A percentile compares a stretch with the other conserved stretches of the same genome.
Evolutionary conservation across 345 rosid genomes (phyloP).

Genomic region (Gossypium stocksii): DNA sequence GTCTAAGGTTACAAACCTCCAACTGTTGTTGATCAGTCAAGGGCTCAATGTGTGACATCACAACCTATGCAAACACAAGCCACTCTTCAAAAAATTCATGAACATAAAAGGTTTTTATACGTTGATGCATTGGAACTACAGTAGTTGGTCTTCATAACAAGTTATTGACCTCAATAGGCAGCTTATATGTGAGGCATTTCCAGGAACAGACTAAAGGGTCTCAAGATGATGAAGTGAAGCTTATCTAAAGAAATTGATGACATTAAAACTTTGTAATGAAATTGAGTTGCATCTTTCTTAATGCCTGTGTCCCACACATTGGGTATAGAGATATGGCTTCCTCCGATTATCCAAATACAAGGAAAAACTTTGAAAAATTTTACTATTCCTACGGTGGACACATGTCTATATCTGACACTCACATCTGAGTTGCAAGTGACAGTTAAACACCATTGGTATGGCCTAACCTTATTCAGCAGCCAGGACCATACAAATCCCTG

Average conservation of each 20-base stretch:
- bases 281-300: no score
- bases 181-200: neutral
- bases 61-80: slow-evolving; percentile 43
- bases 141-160: neutral
- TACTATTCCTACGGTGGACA: no score
- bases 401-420: no score
- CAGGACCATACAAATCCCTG: neutral
- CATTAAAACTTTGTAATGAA: neutral
- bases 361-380: no score
- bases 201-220: neutral
- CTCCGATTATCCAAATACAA: no score
- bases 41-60: slow-evolving; percentile 61
- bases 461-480: neutral
- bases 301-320: no score
- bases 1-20: slow-evolving; percentile 53
- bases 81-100: neutral
- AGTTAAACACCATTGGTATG: neutral
- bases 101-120: neutral
- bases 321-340: no score
- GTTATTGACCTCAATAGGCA: slow-evolving; percentile 3
- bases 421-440: neutral
- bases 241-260: neutral
- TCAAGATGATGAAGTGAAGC: neutral
- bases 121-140: no score
- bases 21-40: slow-evolving; percentile 63